Base-by-base conservation (phyloP, 2,329 filamentous ascomycete species). In the Aspergillus pseudotamarii region DNA sequence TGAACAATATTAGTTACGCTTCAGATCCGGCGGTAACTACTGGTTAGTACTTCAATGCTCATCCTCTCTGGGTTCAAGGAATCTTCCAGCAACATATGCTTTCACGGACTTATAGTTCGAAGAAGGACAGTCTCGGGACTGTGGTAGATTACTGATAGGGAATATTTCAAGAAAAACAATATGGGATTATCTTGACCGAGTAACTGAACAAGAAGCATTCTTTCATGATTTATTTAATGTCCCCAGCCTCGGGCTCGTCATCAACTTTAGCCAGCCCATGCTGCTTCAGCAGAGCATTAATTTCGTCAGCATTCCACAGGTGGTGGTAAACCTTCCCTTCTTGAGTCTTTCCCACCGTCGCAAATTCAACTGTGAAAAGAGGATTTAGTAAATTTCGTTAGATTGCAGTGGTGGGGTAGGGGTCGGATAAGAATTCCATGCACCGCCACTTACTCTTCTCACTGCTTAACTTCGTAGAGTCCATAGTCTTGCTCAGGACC, bases 401-500 rank as follows among this genome's bases (percentile, higher is more conserved):
- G 28, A 9, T 12, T 1, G 48, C 4, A 5, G 19, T 51, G 46
- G 19, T 61, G 61, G 57, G 32, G 26, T 14, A 36, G 11, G n/a
- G 36, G 3, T 11, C 4, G 23, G 26, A 16, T 10, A n/a, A 54
- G 14, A 11, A 23, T n/a, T 16, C 3, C 16, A 56, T 16, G 50
- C 19, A n/a, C 19, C 21, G 5, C 43, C 28, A 85, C 92, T 80
- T 83, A 97, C 94, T 97, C 88, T 99, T 99, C 86, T 99, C 95
- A 76, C 93, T 97, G 84, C 93, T 97, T 76, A 99, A 83, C 86
- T 97, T 99, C 60, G 94, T 98, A 60, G 94, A 97, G 80, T 99
- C 95, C 96, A 99, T 99, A 6, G 95, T 99, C 89, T 99, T 99
- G 87, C 95, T 98, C 69, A 99, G 83, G 67, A 99, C 95, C 87